phyloP scores from a whole-genome alignment of 2,329 filamentous ascomycete genomes.

The Stenocarpella maydis region DNA sequence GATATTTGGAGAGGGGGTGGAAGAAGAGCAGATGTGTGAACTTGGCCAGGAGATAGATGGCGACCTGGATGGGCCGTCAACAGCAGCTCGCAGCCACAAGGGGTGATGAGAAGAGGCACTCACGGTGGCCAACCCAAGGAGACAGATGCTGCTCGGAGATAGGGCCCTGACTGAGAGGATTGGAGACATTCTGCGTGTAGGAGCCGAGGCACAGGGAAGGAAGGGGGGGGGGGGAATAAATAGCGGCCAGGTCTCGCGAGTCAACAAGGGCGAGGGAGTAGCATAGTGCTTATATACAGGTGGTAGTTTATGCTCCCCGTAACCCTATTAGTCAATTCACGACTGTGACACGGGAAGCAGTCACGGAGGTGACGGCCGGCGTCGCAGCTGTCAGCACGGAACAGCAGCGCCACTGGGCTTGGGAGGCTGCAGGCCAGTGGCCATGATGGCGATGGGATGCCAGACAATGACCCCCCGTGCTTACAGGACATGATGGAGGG shows the following conservation, averaged over 20 bases:
- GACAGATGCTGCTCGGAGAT: slow-evolving; percentile 14
- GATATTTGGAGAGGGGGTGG: slow-evolving; percentile 31
- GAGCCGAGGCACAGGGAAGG: not conserved
- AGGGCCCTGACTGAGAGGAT: not conserved
- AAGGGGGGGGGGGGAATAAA: not conserved
- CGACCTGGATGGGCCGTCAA: slow-evolving; percentile 1
- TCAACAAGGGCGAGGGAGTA: not conserved
- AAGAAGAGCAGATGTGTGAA: slow-evolving; percentile 27
- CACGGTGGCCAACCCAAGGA: slow-evolving; percentile 29
- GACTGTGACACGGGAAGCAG: not conserved
- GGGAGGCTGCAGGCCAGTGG: not conserved
- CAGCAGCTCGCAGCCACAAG: not conserved
- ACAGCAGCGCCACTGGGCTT: slow-evolving; percentile 16
- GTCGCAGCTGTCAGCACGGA: not conserved
- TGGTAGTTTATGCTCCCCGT: not conserved
- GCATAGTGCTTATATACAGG: not conserved
- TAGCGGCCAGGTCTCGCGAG: not conserved
- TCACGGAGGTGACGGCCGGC: not conserved
- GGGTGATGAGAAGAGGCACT: not conserved
- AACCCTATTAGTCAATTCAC: not conserved
- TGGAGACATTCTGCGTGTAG: not conserved
- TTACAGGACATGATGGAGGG: not conserved
- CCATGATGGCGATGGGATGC: not conserved
- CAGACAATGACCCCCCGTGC: not conserved
- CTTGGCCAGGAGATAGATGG: slow-evolving; percentile 8